Evolutionary conservation across 2,329 filamentous ascomycete species (phyloP).

Genomic region (Metarhizium humberi): DNA sequence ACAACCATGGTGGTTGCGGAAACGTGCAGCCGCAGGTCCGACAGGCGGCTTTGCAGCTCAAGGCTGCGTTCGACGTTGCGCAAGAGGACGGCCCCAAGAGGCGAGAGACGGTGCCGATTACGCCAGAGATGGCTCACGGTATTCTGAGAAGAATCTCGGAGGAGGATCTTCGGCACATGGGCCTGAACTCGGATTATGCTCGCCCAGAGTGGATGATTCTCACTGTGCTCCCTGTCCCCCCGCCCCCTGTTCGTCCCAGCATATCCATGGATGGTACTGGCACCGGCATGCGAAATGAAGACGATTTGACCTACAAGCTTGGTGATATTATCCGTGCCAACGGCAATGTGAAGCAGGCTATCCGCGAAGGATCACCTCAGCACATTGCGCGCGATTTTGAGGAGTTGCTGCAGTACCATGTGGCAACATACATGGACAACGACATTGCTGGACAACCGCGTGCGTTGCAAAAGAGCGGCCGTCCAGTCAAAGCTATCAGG

Average conservation of each 20-base stretch:
- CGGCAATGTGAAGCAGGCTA: constrained; percentile 83
- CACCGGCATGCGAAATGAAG: constrained; percentile 87
- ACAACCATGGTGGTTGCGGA: constrained; percentile 82
- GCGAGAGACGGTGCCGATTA: constrained; percentile 74
- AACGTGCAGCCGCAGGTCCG: constrained; percentile 84
- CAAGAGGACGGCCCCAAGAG: constrained; percentile 61
- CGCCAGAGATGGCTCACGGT: constrained; percentile 73
- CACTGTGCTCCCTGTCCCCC: constrained; percentile 88
- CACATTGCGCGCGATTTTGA: constrained; percentile 91
- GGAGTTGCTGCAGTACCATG: constrained; percentile 88
- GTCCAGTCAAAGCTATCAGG: constrained; percentile 93
- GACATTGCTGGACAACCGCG: constrained; percentile 94
- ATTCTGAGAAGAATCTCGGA: constrained; percentile 81
- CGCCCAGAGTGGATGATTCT: constrained; percentile 98
- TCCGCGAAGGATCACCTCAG: constrained; percentile 81
- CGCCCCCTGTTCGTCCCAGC: constrained; percentile 90
- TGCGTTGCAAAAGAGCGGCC: constrained; percentile 91
- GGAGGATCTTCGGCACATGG: constrained; percentile 75
- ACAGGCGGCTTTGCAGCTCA: constrained; percentile 76
- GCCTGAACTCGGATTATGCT: constrained; percentile 88
- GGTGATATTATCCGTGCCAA: constrained; percentile 98
- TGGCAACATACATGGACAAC: constrained; percentile 99
- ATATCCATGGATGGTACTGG: constrained; percentile 95
- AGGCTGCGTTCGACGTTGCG: constrained; percentile 57
- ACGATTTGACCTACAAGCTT: constrained; percentile 98